A percentile compares a stretch with the other conserved stretches of the same genome.
phyloP scores from a whole-genome alignment of 768 basidiomycete genomes.

The Russula sp. region DNA sequence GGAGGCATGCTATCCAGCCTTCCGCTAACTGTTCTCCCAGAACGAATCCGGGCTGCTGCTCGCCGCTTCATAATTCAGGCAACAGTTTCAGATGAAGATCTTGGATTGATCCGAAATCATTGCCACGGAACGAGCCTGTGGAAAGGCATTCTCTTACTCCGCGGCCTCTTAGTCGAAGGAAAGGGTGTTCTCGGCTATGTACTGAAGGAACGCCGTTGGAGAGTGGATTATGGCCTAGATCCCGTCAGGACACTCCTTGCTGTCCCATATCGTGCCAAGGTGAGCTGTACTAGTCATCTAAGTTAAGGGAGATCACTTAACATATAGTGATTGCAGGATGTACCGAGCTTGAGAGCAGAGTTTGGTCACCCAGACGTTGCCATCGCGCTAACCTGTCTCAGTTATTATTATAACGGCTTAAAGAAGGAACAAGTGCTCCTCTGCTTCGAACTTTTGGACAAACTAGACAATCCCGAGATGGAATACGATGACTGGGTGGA shows the following conservation, averaged over 20 bases:
- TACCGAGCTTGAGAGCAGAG: conserved; percentile 34
- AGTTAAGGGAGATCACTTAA: background rate
- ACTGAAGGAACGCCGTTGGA: conserved; percentile 39
- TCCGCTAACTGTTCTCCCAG: background rate
- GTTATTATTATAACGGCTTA: conserved; percentile 27
- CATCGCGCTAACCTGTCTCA: too few species aligned
- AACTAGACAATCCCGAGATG: conserved; percentile 36
- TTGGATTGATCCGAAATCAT: background rate
- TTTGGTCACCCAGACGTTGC: too few species aligned
- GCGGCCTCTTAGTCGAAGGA: background rate
- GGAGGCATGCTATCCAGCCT: background rate
- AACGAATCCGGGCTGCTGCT: background rate
- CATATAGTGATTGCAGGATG: conserved; percentile 31
- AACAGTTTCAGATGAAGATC: background rate
- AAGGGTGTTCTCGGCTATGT: conserved; percentile 36
- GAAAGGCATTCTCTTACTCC: conserved; percentile 36
- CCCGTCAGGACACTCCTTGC: conserved; percentile 39
- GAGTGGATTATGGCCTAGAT: conserved; percentile 49
- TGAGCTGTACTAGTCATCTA: background rate
- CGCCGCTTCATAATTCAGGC: conserved; percentile 3
- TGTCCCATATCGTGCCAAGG: conserved; percentile 46
- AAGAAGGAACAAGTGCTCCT: conserved; percentile 33
- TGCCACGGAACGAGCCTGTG: conserved; percentile 26
- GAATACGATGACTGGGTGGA: conserved; percentile 41
- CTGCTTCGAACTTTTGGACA: conserved; percentile 36